A percentile compares a stretch with the other conserved stretches of the same genome.
Evolutionary conservation across 768 basidiomycete genomes (phyloP).

Genomic region (Hebeloma cylindrosporum): DNA sequence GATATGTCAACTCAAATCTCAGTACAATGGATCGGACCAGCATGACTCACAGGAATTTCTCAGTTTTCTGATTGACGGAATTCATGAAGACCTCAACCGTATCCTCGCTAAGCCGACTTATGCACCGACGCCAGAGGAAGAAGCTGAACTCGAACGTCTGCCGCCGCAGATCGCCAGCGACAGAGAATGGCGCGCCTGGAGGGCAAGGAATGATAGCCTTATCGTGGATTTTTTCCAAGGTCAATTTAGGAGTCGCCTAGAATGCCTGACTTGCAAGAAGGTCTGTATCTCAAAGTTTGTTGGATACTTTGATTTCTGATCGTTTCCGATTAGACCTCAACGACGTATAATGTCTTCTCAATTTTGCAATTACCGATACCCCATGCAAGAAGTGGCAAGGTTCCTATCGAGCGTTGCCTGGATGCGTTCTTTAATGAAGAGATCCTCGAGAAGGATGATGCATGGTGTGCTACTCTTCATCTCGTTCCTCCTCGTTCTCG

Average conservation of each 20-base stretch:
- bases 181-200: constrained; percentile 91
- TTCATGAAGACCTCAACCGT: constrained; percentile 87
- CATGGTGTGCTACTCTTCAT: constrained; percentile 63
- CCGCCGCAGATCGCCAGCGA: constrained; percentile 88
- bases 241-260: constrained; percentile 87
- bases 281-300: constrained; percentile 44
- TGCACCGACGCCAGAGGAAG: constrained; percentile 71
- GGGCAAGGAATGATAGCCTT: constrained; percentile 85
- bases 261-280: constrained; percentile 88
- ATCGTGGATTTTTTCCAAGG: constrained; percentile 98
- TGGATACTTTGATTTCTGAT: background rate
- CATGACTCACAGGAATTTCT: constrained; percentile 99
- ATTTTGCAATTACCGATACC: constrained; percentile 92
- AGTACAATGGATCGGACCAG: constrained; percentile 86
- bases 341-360: constrained; percentile 96
- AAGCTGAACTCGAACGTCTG: constrained; percentile 84
- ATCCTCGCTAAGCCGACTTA: constrained; percentile 69
- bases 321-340: constrained; percentile 70
- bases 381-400: constrained; percentile 54
- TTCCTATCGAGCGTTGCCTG: constrained; percentile 77
- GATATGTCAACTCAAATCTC: constrained; percentile 53
- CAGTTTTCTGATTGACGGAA: constrained; percentile 88
- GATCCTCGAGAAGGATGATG: constrained; percentile 88
- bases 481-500: background rate
- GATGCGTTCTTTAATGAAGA: constrained; percentile 91